Evolutionary conservation across 495 filamentous ascomycete genomes (phyloP).

Genomic region (Letharia columbiana): DNA sequence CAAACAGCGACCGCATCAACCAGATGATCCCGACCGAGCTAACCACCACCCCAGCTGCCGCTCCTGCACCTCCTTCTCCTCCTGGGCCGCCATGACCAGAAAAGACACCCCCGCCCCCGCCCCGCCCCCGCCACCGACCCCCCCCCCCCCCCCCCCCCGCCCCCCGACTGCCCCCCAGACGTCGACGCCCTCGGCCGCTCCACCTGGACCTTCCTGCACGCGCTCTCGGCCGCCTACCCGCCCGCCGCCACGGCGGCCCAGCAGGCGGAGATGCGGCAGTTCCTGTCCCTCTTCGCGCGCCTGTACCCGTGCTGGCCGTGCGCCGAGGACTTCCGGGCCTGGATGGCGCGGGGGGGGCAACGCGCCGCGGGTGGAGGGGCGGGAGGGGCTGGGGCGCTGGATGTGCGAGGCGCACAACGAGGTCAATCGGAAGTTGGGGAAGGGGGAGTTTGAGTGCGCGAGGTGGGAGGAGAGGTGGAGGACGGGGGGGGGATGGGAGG

Average conservation of each 20-base stretch:
- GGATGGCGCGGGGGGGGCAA: constrained; percentile 65
- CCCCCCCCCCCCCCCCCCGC: constrained; percentile 23
- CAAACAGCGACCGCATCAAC: background rate
- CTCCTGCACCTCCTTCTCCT: constrained; percentile 67
- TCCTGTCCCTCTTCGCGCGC: constrained; percentile 68
- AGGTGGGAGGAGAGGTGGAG: constrained; percentile 93
- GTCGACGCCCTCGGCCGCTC: constrained; percentile 74
- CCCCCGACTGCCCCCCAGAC: constrained; percentile 44
- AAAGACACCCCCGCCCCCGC: constrained; percentile 30
- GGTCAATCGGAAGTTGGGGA: constrained; percentile 89
- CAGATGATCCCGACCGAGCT: background rate
- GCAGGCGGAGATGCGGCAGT: constrained; percentile 66
- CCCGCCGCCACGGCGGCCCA: constrained; percentile 50
- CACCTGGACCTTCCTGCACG: constrained; percentile 90
- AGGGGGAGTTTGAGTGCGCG: constrained; percentile 81
- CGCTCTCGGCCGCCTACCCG: constrained; percentile 82
- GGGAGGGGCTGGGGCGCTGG: constrained; percentile 80
- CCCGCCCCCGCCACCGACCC: constrained; percentile 18
- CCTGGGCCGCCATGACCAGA: constrained; percentile 63
- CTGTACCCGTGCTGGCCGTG: constrained; percentile 94
- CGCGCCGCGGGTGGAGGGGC: constrained; percentile 54
- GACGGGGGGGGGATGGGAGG: constrained; percentile 78
- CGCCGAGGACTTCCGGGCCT: constrained; percentile 80
- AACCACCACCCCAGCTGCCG: constrained; percentile 59
- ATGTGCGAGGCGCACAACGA: constrained; percentile 97